These are phyloP conservation scores for Melastoma malabathricum DNA, from an alignment of 345 rosid genomes.

Conservation along the genomic window DNA sequence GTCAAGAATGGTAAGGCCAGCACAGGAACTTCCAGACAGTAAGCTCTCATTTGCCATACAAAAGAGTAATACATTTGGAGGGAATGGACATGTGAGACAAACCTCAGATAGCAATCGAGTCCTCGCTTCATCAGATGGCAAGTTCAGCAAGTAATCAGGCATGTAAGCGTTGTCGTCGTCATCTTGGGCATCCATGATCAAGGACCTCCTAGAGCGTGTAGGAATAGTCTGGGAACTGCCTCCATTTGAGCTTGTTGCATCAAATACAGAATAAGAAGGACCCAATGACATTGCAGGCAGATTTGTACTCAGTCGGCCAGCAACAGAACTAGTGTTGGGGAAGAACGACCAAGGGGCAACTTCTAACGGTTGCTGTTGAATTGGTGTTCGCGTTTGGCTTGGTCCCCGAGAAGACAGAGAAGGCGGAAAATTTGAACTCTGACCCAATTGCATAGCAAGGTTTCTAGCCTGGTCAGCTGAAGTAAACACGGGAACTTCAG, in stretches of 20 bases:
- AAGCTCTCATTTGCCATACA: no score
- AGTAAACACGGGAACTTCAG: slow-evolving; percentile 41
- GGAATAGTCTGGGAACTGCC: slow-evolving; percentile 22
- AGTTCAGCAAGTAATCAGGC: slow-evolving; percentile 31
- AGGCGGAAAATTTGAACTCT: slow-evolving; percentile 37
- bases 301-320: slow-evolving; percentile 41
- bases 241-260: slow-evolving; percentile 30
- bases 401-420: slow-evolving; percentile 44
- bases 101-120: slow-evolving; percentile 68
- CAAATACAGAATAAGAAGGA: slow-evolving; percentile 43
- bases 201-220: slow-evolving; percentile 33
- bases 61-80: no score
- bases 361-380: slow-evolving; percentile 39
- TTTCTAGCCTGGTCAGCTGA: slow-evolving; percentile 38
- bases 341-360: slow-evolving; percentile 61
- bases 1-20: no score
- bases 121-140: slow-evolving; percentile 66
- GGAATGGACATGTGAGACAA: slow-evolving; percentile 4
- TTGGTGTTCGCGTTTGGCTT: slow-evolving; percentile 21
- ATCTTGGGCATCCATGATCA: slow-evolving; percentile 36
- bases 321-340: slow-evolving; percentile 40
- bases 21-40: no score
- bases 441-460: slow-evolving; percentile 29
- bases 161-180: slow-evolving; percentile 4
- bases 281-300: slow-evolving; percentile 38